Percentiles rank a stretch among this genome's conserved stretches.
These are phyloP conservation scores for Colletotrichum musae DNA, from an alignment of 2,329 filamentous ascomycete genomes.

Conservation along the genomic window DNA sequence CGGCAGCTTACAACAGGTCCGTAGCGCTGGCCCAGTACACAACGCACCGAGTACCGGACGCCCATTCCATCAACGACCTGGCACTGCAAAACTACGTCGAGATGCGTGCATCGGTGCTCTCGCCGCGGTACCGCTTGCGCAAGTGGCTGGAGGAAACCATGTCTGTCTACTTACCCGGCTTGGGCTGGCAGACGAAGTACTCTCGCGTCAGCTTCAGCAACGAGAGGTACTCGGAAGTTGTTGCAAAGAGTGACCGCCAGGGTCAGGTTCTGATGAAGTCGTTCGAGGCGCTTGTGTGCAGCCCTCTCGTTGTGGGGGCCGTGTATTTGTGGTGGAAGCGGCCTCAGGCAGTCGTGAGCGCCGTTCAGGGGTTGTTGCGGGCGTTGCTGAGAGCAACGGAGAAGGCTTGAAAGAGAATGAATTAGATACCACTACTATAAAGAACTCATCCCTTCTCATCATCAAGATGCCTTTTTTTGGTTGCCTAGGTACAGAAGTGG, in stretches of 20 bases:
- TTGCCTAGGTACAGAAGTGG: neutral
- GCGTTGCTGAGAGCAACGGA: constrained; percentile 2
- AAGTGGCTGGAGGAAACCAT: constrained; percentile 91
- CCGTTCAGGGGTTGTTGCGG: constrained; percentile 21
- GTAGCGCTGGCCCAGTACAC: constrained; percentile 85
- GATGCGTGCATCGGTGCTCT: constrained; percentile 90
- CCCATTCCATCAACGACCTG: constrained; percentile 91
- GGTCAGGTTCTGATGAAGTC: constrained; percentile 68
- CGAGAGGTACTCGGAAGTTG: constrained; percentile 88
- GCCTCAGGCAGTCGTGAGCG: constrained; percentile 32
- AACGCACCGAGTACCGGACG: constrained; percentile 79
- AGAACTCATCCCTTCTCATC: no score
- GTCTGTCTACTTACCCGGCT: constrained; percentile 79
- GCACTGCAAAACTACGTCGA: constrained; percentile 93
- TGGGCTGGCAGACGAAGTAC: constrained; percentile 95
- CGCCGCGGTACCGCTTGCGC: constrained; percentile 81
- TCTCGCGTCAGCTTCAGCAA: constrained; percentile 94
- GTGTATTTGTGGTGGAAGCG: constrained; percentile 42
- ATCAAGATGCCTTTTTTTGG: neutral
- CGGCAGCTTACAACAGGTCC: constrained; percentile 72
- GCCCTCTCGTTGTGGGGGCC: constrained; percentile 34
- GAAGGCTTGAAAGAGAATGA: neutral
- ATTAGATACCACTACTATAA: neutral
- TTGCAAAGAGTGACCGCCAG: constrained; percentile 78
- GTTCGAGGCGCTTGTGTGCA: constrained; percentile 37